Evolutionary conservation across 2,329 filamentous ascomycete genomes (phyloP).

Genomic region (Phyllosticta citrichinensis): DNA sequence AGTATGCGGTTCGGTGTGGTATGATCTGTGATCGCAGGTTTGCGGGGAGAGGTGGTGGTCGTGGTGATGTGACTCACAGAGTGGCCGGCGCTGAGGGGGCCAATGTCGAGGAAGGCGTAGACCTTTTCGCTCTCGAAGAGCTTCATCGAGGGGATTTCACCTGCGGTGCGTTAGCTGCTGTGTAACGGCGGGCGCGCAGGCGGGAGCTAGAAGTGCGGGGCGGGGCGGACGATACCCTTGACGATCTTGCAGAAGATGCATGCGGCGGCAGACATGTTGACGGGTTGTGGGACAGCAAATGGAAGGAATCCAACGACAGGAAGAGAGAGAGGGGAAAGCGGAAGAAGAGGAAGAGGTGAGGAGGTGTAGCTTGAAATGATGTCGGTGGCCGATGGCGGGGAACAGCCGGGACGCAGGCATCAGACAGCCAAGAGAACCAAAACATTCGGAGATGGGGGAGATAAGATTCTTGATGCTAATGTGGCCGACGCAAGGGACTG

Average conservation of each 20-base stretch:
- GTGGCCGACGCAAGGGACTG: background rate
- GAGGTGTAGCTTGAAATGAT: background rate
- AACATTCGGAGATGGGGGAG: constrained; percentile 3
- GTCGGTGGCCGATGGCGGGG: constrained; percentile 4
- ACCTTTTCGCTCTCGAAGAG: constrained; percentile 91
- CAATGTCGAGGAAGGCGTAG: constrained; percentile 92
- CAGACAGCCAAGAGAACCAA: background rate
- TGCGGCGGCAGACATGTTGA: constrained; percentile 38
- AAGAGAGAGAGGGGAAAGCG: background rate
- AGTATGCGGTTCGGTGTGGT: constrained; percentile 7
- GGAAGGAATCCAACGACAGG: background rate
- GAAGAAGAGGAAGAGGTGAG: background rate
- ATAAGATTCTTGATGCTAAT: background rate
- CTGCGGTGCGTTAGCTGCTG: constrained; percentile 37
- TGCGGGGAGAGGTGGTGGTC: background rate
- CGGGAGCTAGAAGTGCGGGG: background rate
- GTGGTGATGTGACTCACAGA: constrained; percentile 49
- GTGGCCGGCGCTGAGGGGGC: constrained; percentile 78
- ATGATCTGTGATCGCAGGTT: no score
- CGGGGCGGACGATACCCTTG: constrained; percentile 53
- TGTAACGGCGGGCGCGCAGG: background rate
- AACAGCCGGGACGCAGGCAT: constrained; percentile 1
- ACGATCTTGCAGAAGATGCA: constrained; percentile 99
- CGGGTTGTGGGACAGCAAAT: background rate
- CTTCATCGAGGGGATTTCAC: constrained; percentile 94